Evolutionary conservation across 164 flowering plant genomes (phyloP), one percentile per base, ranked within the genome.

Genomic region (Stephania cephalantha): DNA sequence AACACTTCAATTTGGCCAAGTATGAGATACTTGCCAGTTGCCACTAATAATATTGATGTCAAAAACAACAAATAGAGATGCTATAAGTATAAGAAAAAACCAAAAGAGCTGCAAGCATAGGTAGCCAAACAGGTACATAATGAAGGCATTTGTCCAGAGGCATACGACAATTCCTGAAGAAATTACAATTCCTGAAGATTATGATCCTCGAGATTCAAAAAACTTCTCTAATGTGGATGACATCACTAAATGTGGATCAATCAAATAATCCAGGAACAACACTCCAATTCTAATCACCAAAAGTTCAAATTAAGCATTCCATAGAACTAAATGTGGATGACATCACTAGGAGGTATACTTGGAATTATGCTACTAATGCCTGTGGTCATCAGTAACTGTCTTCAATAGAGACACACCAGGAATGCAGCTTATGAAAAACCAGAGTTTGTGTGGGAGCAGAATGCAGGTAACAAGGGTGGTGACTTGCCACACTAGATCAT

Each of bases 311-410:
- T 83, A 92, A 89, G 80, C 80, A 87, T 80, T 89, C 97, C 1
- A 86, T 92, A 29, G 97, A 92, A 68, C 75, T 92, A 73, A 88
- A 91, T 78, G 79, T 88, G 87, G 89, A 88, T 71, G 85, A 85
- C 73, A 45, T 73, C 17, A 82, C 71, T 75, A 85, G 77, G 75
- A 83, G 85, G 86, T 85, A 80, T 75, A 88, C 82, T 48, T 88
- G 89, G 95, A 73, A 79, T 52, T 77, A 79, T 45, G 73, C 84
- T 31, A 71, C 81, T 15, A 81, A 80, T 42, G 73, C 78, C 71
- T 72, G 68, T 35, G 42, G 4, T 50, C 65, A 83, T 85, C 31
- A 35, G 42, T 76, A 0, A 0, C 77, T 84, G 82, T 83, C 87
- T 69, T 79, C 86, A 10, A 75, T 87, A 69, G 93, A 91, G 52